Evolutionary conservation across 192 early-diverging fungal genomes (phyloP).

Genomic region (Backusella mclennaniae): DNA sequence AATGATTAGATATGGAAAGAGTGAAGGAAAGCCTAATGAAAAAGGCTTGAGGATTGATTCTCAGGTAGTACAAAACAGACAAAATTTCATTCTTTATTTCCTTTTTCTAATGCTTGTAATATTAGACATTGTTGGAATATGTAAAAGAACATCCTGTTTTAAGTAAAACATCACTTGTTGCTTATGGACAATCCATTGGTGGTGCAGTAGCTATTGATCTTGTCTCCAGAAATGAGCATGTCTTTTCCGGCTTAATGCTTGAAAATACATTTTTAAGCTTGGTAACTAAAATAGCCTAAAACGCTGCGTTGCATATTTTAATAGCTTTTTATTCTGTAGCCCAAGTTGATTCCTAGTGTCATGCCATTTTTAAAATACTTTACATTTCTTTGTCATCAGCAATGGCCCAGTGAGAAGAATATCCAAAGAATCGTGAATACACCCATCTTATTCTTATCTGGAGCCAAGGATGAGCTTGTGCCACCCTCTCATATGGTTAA

Average conservation of each 20-base stretch:
- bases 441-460: slow-evolving; percentile 83
- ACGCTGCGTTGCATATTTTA: not conserved
- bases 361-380: slow-evolving; percentile 72
- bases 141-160: slow-evolving; percentile 73
- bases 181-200: slow-evolving; percentile 95
- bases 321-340: slow-evolving; percentile 41
- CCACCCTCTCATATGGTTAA: slow-evolving; percentile 85
- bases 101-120: not conserved
- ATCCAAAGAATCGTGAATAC: slow-evolving; percentile 63
- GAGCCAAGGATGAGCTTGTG: slow-evolving; percentile 82
- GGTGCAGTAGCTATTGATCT: slow-evolving; percentile 95
- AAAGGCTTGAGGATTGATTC: slow-evolving; percentile 88
- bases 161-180: slow-evolving; percentile 73
- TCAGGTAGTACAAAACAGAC: slow-evolving; percentile 44
- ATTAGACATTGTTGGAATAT: slow-evolving; percentile 80
- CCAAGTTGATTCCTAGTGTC: slow-evolving; percentile 83
- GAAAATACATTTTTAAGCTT: slow-evolving; percentile 95
- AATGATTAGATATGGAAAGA: slow-evolving; percentile 72
- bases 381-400: slow-evolving; percentile 82
- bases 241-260: slow-evolving; percentile 79
- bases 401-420: slow-evolving; percentile 79
- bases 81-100: not conserved
- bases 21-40: slow-evolving; percentile 85
- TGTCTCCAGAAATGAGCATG: slow-evolving; percentile 73
- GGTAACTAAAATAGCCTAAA: slow-evolving; percentile 39